Conservation (phyloP, 2,329 filamentous ascomycete species). For the Neonectria sp. region DNA sequence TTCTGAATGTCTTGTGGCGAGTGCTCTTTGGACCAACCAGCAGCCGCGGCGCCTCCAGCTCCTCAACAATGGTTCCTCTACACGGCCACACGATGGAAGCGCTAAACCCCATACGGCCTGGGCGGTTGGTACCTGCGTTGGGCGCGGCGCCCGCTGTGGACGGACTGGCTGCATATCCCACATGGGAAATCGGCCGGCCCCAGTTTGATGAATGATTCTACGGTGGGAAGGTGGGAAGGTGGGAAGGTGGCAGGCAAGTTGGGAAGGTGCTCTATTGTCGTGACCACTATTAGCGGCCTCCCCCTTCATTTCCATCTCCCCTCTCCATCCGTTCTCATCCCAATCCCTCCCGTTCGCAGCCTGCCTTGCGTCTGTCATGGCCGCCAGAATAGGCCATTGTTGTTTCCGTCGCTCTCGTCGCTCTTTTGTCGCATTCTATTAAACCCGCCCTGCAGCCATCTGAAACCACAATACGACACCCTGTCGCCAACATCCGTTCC, state of each 20-base stretch:
- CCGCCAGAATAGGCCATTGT: constrained; percentile 20
- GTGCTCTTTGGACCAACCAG: neutral
- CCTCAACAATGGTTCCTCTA: constrained; percentile 21
- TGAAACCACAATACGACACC: constrained; percentile 34
- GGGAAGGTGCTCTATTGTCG: constrained; percentile 3
- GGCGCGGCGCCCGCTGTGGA: constrained; percentile 13
- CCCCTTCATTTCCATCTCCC: constrained; percentile 27
- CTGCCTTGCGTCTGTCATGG: constrained; percentile 33
- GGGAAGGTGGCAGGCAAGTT: constrained; percentile 12
- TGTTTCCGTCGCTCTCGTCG: constrained; percentile 40
- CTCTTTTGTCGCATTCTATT: constrained; percentile 42
- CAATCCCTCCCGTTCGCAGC: constrained; percentile 16
- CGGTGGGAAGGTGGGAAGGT: constrained; percentile 33
- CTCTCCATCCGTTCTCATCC: constrained; percentile 38
- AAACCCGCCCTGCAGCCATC: constrained; percentile 12
- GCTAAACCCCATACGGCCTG: constrained; percentile 34
- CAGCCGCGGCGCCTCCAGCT: neutral
- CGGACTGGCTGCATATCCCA: constrained; percentile 31
- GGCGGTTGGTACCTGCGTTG: constrained; percentile 42
- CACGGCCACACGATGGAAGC: constrained; percentile 15
- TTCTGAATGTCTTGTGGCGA: neutral
- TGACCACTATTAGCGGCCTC: neutral
- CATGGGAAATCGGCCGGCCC: constrained; percentile 32
- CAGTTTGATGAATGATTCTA: constrained; percentile 22
- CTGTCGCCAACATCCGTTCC: constrained; percentile 16